Conservation (phyloP, 148 eudicot genomes). For the Amaranthus palmeri region DNA sequence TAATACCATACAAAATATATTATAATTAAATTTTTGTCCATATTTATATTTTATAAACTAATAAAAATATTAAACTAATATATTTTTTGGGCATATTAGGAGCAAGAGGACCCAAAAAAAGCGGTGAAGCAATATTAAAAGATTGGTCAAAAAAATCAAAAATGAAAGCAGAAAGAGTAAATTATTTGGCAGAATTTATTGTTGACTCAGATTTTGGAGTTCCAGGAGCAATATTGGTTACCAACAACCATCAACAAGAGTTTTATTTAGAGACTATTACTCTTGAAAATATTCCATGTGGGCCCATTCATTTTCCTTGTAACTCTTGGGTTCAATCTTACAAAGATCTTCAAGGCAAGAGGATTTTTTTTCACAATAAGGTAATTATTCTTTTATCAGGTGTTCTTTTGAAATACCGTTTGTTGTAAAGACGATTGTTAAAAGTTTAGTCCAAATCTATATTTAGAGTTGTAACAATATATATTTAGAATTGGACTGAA, state of each 20-base stretch:
- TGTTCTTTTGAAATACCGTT: too few species aligned
- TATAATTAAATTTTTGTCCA: not conserved
- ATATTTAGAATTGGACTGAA: too few species aligned
- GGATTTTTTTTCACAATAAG: constrained; percentile 86
- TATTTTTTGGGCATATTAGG: constrained; percentile 27
- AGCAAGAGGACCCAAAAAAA: constrained; percentile 63
- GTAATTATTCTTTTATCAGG: too few species aligned
- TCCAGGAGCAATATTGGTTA: constrained; percentile 74
- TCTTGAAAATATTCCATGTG: constrained; percentile 75
- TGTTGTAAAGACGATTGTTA: too few species aligned
- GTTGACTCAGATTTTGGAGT: constrained; percentile 78
- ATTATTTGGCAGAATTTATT: constrained; percentile 66
- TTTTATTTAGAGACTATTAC: constrained; percentile 76
- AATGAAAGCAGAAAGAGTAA: constrained; percentile 69
- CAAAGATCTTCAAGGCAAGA: constrained; percentile 55
- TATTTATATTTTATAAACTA: too few species aligned
- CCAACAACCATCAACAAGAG: constrained; percentile 82
- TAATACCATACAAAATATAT: not conserved
- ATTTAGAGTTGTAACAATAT: too few species aligned
- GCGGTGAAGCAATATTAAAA: constrained; percentile 57
- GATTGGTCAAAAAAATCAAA: constrained; percentile 93
- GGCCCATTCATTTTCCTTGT: constrained; percentile 91
- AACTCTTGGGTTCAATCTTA: constrained; percentile 88
- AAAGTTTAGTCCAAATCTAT: too few species aligned
- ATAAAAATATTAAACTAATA: too few species aligned